Evolutionary conservation across 2,329 filamentous ascomycete species (phyloP).

Genomic region (Malbranchea cinnamomea): DNA sequence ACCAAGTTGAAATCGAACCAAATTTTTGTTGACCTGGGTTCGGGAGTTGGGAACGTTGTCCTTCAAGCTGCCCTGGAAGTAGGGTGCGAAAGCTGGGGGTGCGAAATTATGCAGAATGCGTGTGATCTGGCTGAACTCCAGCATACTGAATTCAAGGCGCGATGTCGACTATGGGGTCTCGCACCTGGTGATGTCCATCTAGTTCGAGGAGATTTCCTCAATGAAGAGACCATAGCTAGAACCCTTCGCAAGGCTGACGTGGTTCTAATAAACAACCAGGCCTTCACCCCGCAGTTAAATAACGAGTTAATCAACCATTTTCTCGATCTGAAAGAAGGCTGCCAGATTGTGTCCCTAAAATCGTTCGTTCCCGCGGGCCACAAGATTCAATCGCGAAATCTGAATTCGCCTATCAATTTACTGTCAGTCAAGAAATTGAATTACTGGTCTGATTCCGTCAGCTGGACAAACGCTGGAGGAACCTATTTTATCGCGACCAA

Average conservation of each 20-base stretch:
- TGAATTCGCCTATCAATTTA: constrained; percentile 68
- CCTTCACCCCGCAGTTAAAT: constrained; percentile 79
- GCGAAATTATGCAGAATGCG: constrained; percentile 88
- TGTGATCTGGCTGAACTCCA: constrained; percentile 70
- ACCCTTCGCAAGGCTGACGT: constrained; percentile 77
- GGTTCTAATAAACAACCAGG: constrained; percentile 96
- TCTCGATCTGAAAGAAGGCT: constrained; percentile 79
- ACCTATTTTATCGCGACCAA: constrained; percentile 80
- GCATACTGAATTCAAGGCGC: constrained; percentile 65
- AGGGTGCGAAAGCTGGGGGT: constrained; percentile 89
- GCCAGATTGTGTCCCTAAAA: constrained; percentile 80
- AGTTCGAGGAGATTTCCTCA: constrained; percentile 69
- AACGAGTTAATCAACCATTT: constrained; percentile 76
- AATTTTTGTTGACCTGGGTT: constrained; percentile 87
- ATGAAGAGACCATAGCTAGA: constrained; percentile 52
- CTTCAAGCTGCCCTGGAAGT: constrained; percentile 86
- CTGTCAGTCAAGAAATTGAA: constrained; percentile 60
- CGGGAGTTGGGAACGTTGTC: constrained; percentile 90
- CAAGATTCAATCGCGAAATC: constrained; percentile 56
- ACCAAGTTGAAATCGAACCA: constrained; percentile 66
- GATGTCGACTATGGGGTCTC: constrained; percentile 81
- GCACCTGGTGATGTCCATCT: constrained; percentile 64
- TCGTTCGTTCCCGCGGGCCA: constrained; percentile 74
- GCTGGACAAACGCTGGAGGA: constrained; percentile 76
- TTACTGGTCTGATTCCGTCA: constrained; percentile 59